Evolutionary conservation across 176 grass and related monocot genomes (phyloP), one percentile per base, ranked within the genome.

Genomic region (Chrysopogon serrulatus): DNA sequence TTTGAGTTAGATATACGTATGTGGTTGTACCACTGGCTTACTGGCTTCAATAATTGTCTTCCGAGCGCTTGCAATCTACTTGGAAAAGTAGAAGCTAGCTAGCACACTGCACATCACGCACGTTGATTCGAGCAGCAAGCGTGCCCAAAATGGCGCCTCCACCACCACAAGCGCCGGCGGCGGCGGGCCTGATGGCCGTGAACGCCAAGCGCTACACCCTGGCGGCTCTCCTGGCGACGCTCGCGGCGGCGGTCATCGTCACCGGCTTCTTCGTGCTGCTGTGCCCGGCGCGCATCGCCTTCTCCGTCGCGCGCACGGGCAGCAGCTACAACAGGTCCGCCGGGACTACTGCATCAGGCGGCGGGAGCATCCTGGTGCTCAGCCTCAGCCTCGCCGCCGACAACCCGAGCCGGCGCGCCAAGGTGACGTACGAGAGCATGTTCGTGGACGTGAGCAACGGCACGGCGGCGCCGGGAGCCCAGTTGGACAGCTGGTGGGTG

Each of bases 391-490:
- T 76, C 21, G 21, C 33, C 23, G 19, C 47, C 21, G 13, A 15
- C 33, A 76, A 76, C 73, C 11, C 73, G 1, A 57, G 73, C 73
- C 48, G 73, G 49, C 32, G 19, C 30, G 47, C 73, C 0, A 5
- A 2, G 48, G 73, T 76, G 18, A 13, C 1, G 11, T 76, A 76
- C 73, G 0, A n/a, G 18, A 54, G 31, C 73, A 23, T 76, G 48
- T 56, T 56, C 49, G 73, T 76, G 48, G 73, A 76, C 73, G 21
- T 57, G 73, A 54, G 32, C 48, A 37, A 57, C 73, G 39, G 73
- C 47, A 75, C 73, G 31, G 31, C n/a, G n/a, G 31, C 5, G 51
- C 19, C 51, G 6, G 51, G 21, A 5, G 47, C 19, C 4, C 41
- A 17, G n/a, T 5, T 14, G 69, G 39, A 18, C 11, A 72, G 7